A percentile compares a stretch with the other conserved stretches of the same genome.
Conservation (phyloP, 164 flowering plant species). For the Aristolochia contorta region DNA sequence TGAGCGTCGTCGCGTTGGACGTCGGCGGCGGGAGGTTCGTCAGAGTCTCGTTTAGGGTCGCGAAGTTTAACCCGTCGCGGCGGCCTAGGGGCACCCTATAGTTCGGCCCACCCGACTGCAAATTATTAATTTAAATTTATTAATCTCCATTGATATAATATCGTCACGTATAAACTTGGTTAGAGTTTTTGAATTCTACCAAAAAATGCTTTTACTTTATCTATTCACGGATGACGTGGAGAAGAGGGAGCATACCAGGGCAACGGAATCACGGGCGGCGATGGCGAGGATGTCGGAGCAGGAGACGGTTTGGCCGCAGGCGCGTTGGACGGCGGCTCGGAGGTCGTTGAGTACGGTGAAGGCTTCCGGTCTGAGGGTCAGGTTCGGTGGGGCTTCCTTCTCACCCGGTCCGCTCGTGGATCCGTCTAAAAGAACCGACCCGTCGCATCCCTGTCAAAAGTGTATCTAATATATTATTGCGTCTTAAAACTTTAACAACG, state of each 20-base stretch:
- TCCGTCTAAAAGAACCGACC: constrained; percentile 43
- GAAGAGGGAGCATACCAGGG: constrained; percentile 18
- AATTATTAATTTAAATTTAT: no score
- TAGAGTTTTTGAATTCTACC: no score
- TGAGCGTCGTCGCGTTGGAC: constrained; percentile 19
- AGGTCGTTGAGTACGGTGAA: constrained; percentile 30
- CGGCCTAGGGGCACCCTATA: constrained; percentile 51
- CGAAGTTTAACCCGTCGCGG: constrained; percentile 44
- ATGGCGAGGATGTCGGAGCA: constrained; percentile 44
- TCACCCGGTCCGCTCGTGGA: constrained; percentile 42
- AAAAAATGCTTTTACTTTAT: no score
- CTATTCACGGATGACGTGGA: no score
- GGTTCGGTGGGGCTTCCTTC: constrained; percentile 35
- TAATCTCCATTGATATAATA: no score
- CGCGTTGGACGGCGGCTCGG: constrained; percentile 1
- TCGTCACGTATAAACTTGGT: no score
- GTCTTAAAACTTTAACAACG: no score
- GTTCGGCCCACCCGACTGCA: constrained; percentile 57
- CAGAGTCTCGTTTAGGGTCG: constrained; percentile 26
- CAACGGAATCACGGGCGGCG: constrained; percentile 52
- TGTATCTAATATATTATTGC: no score
- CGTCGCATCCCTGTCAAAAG: constrained; percentile 42
- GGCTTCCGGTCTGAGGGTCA: constrained; percentile 28
- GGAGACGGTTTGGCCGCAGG: constrained; percentile 19
- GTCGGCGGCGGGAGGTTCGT: constrained; percentile 38